Conservation (phyloP, 139 green algal genomes). For the Astrephomene gubernaculifera region DNA sequence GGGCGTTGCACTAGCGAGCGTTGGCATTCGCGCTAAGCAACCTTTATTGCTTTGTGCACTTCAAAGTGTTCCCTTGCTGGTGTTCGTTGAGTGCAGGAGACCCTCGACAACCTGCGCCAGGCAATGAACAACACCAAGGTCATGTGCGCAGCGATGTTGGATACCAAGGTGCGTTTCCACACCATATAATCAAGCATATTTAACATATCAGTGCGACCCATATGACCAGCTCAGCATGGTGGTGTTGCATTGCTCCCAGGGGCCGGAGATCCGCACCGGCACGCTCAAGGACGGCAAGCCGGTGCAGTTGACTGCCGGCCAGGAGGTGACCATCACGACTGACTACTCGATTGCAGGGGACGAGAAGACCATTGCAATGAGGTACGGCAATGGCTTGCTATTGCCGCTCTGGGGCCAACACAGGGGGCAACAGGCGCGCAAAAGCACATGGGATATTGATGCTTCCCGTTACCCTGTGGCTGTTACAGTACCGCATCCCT, state of each 20-base stretch:
- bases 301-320: constrained; percentile 78
- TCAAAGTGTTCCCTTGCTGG: no score
- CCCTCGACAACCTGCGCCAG: constrained; percentile 90
- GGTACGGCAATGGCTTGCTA: no score
- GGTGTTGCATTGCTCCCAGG: constrained; percentile 56
- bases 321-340: constrained; percentile 93
- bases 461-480: no score
- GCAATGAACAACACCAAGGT: constrained; percentile 92
- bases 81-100: constrained; percentile 76
- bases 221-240: neutral
- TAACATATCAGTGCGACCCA: neutral
- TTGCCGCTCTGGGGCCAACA: no score
- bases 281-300: constrained; percentile 92
- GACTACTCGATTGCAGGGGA: constrained; percentile 92
- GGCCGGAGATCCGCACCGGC: constrained; percentile 97
- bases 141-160: constrained; percentile 98
- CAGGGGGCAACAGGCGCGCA: no score
- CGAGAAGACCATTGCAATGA: constrained; percentile 87
- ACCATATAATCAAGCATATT: constrained; percentile 1
- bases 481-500: no score
- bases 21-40: neutral
- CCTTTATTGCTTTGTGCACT: no score
- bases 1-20: constrained; percentile 17
- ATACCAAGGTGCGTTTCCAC: constrained; percentile 90
- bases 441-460: no score